These are phyloP conservation scores for Globisporangium polare DNA, from an alignment of 352 stramenopile species.

Conservation along the genomic window DNA sequence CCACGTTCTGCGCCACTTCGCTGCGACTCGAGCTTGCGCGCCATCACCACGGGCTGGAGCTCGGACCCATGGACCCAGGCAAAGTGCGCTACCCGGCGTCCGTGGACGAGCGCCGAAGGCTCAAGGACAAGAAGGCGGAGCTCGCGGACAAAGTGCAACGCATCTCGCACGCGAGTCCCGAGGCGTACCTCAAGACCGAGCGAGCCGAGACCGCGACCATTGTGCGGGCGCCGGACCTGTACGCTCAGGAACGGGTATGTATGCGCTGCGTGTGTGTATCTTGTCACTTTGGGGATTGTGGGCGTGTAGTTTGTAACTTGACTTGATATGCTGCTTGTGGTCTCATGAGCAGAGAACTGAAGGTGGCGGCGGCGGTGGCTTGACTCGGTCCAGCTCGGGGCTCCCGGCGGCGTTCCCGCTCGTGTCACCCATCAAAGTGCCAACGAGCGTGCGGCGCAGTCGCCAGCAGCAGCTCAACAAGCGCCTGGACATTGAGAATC, in stretches of 20 bases:
- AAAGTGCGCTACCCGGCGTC: conserved; percentile 37
- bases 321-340: neutral
- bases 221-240: conserved; percentile 30
- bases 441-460: neutral
- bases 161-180: conserved; percentile 28
- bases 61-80: conserved; percentile 42
- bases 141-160: conserved; percentile 45
- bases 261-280: no score
- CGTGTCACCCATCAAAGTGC: conserved; percentile 47
- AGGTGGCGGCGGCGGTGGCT: neutral
- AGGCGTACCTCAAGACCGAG: conserved; percentile 23
- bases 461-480: conserved; percentile 8
- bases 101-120: conserved; percentile 29
- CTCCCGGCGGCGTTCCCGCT: conserved; percentile 17
- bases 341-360: neutral
- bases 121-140: conserved; percentile 28
- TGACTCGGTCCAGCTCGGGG: conserved; percentile 10
- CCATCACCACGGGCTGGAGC: conserved; percentile 13
- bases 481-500: conserved; percentile 29
- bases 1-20: conserved; percentile 33
- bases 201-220: conserved; percentile 19
- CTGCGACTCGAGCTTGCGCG: conserved; percentile 39
- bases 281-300: no score
- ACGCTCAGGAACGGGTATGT: conserved; percentile 36
- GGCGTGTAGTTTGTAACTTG: neutral